Conservation (phyloP, 805 yeast genomes). For the Starmerella stigmatis region DNA sequence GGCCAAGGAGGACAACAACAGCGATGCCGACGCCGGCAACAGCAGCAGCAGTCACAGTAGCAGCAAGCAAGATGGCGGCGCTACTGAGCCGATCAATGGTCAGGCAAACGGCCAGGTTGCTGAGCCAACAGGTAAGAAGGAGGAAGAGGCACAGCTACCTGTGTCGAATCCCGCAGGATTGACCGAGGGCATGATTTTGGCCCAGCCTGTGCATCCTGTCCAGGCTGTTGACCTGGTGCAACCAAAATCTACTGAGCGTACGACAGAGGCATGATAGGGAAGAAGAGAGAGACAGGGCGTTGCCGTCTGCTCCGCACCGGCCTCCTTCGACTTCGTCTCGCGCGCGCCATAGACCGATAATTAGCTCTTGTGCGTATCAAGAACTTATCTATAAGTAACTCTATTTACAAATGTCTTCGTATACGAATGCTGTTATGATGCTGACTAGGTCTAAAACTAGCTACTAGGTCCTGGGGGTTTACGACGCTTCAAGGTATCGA, state of each 20-base stretch:
- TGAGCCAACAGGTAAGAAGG: neutral
- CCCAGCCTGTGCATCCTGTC: constrained; percentile 8
- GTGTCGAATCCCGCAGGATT: neutral
- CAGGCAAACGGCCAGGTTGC: neutral
- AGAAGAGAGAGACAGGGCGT: too few species aligned
- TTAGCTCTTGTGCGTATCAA: too few species aligned
- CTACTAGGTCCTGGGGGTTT: neutral
- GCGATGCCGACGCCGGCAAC: neutral
- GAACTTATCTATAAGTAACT: too few species aligned
- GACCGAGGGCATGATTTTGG: constrained; percentile 3
- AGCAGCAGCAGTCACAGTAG: too few species aligned
- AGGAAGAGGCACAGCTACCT: neutral
- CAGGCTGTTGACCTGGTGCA: constrained; percentile 9
- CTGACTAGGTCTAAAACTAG: too few species aligned
- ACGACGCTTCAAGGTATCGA: neutral
- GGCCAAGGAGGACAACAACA: neutral
- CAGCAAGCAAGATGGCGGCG: too few species aligned
- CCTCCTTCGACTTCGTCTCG: too few species aligned
- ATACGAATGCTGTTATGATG: too few species aligned
- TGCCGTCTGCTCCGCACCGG: too few species aligned
- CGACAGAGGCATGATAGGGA: too few species aligned
- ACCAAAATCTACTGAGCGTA: neutral
- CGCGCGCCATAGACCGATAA: too few species aligned
- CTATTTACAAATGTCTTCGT: too few species aligned
- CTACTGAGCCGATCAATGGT: neutral